Base-by-base conservation (phyloP, 352 stramenopile species). In the Phytophthora europaea region DNA sequence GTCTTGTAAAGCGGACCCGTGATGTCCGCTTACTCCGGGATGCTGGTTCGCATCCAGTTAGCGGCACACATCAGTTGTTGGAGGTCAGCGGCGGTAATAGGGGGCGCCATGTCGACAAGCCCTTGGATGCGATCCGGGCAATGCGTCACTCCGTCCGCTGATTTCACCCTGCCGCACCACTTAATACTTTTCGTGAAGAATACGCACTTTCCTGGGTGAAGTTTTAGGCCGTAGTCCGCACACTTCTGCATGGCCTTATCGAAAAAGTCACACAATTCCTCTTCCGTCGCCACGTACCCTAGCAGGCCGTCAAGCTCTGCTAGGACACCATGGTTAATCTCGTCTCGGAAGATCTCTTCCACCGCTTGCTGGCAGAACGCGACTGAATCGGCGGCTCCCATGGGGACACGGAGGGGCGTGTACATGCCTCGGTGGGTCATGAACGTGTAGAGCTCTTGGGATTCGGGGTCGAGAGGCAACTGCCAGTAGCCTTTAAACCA, bases 11-110 rank as follows among this genome's bases (percentile, higher is more conserved):
- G 66, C 6, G 48, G 60, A 16, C 43, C 65, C 9, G 60, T 67
- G 22, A 84, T 38, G 23, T 36, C 13, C 1, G 54, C 33, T 28
- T 75, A 81, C 2, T 67, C 33, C 6, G 73, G 61, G 36, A 84
- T 67, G 60, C 26, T 67, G 6, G 36, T 48, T 18, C 40, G 40
- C 28, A 67, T 67, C 60, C 47, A 59, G 34, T 58, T 67, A 2
- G 18, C 26, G 10, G 48, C 31, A 22, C 60, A 59, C 0, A 67
- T 18, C 0, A 67, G n/a, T 16, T 67, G 60, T 20, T 67, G 60
- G 3, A 67, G 47, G 3, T 67, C 60, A 22, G 26, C 33, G 8
- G 26, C 60, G 2, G 43, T 45, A 15, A n/a, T 43, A 2, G 33
- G 60, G 2, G 33, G 26, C 4, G 45, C 47, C 47, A 67, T 51